Base-by-base conservation (phyloP, 1,284 basidiomycete genomes). In the Marasmius sp. region DNA sequence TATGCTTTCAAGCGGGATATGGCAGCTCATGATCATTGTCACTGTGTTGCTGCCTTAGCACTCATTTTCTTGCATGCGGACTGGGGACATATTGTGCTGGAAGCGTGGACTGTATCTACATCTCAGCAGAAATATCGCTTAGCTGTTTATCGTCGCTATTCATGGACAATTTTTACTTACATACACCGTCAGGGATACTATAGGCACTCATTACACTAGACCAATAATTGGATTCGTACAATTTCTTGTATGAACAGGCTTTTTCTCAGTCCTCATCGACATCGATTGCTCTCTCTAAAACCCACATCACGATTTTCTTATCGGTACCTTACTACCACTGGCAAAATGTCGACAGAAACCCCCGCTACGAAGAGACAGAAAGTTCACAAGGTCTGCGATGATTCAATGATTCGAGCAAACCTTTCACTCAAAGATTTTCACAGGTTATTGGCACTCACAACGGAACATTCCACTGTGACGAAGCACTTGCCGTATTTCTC, bases 391-490 rank as follows among this genome's bases (percentile, higher is more conserved):
- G 81, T 82, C 60, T 45, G 56, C 71, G 70, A 67, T 36, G 14
- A 6, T 27, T 11, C 50, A 69, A 61, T 67, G 37, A 6, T 39
- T 52, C 65, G 60, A 16, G 34, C 27, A 18, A 20, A 18, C 27
- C 27, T 33, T 14, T 16, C 14, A n/a, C 27, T 39, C 6, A 38
- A 61, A 14, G 41, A 52, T 47, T 47, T 47, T 8, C 11, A 57
- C 66, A 92, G 89, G 73, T 84, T 45, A 96, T 97, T 70, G 94
- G 94, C 57, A 98, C 96, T 1, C 96, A 98, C 77, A 94, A 92
- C 65, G 96, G 96, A 22, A 95, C 94, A 0, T 98, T 98, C 75
- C 97, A 99, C 73, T 97, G 95, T 72, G 97, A 99, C 72, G 96
- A 97, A 76, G 94, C 94, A 0, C 83, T 97, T 20, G 95, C 95